Conservation (phyloP, 331 rosid genomes). For the Erythrophleum ivorense region DNA sequence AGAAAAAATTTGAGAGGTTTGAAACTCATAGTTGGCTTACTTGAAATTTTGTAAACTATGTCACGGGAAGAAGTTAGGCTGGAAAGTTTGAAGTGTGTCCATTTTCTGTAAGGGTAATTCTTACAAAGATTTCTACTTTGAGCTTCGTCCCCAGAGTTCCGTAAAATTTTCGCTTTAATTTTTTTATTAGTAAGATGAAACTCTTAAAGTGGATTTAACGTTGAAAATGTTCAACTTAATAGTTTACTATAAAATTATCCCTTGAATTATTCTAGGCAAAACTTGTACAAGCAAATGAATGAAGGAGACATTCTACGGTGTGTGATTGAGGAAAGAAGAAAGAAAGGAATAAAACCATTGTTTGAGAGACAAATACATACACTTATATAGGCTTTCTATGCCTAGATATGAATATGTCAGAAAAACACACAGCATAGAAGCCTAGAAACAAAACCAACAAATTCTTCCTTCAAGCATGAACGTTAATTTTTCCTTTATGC, state of each 20-base stretch:
- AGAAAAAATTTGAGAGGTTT: background rate
- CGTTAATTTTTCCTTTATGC: no score
- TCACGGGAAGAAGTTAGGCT: background rate
- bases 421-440: background rate
- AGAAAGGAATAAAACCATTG: background rate
- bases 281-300: background rate
- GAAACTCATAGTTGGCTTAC: background rate
- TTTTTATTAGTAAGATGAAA: background rate
- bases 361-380: no score
- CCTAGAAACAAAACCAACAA: background rate
- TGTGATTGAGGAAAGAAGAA: background rate
- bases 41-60: background rate
- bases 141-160: background rate
- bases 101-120: background rate
- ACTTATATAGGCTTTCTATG: background rate
- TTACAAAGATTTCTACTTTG: background rate
- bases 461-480: background rate
- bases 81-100: background rate
- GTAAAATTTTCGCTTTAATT: background rate
- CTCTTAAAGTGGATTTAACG: background rate
- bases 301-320: background rate
- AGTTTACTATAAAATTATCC: background rate
- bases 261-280: background rate
- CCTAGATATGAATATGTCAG: background rate
- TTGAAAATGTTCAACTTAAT: background rate